phyloP scores from a whole-genome alignment of 192 early-diverging fungal species.

The Linnemannia zychae region DNA sequence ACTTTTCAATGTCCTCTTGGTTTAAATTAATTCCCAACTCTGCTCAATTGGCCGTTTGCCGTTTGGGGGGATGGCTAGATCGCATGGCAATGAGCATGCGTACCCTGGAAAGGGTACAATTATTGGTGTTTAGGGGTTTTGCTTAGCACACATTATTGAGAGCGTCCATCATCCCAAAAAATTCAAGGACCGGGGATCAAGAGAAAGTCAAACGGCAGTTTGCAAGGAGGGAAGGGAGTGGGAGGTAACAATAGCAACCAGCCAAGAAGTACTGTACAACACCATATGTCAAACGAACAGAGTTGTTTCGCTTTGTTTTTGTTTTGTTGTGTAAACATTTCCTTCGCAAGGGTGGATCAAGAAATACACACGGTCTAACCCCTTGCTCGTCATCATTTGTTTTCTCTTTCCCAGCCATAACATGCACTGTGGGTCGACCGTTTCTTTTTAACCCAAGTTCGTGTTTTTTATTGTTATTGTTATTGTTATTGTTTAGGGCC shows the following conservation, averaged over 20 bases:
- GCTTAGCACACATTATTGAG: not conserved
- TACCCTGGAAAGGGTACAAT: not conserved
- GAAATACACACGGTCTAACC: not conserved
- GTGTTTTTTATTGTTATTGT: too few relatives aligned
- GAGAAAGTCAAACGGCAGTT: not conserved
- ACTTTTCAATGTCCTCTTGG: not conserved
- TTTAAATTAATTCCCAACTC: not conserved
- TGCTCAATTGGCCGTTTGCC: too few relatives aligned
- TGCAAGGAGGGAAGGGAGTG: not conserved
- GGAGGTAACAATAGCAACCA: not conserved
- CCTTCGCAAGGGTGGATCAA: too few relatives aligned
- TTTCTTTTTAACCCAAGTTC: too few relatives aligned
- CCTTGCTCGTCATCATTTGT: not conserved
- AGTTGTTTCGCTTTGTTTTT: too few relatives aligned
- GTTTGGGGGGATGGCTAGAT: not conserved
- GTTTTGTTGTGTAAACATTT: too few relatives aligned
- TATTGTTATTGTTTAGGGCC: too few relatives aligned
- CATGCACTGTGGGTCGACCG: too few relatives aligned
- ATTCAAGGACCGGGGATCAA: not conserved
- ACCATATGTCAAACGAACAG: too few relatives aligned
- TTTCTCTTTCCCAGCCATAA: not conserved
- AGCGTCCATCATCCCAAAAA: not conserved
- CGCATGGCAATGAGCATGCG: not conserved
- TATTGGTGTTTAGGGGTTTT: not conserved
- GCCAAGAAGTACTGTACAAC: too few relatives aligned